Evolutionary conservation across 164 flowering plant species (phyloP).

Genomic region (Magnolia changhungtana): DNA sequence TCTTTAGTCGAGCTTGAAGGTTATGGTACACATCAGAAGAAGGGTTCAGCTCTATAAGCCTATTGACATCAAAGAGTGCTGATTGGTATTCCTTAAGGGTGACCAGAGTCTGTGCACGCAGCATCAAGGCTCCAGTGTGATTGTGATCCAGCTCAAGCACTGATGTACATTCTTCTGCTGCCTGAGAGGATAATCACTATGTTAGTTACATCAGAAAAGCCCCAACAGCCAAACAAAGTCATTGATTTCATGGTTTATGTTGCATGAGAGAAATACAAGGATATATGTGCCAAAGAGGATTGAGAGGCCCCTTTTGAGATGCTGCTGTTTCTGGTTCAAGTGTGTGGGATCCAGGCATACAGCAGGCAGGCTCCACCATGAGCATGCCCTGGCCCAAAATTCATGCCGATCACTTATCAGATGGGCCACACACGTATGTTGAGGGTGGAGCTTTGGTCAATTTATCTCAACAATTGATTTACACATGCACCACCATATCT

Average conservation of each 20-base stretch:
- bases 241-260: not conserved
- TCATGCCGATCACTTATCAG: not conserved
- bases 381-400: not conserved
- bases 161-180: slow-evolving; percentile 87
- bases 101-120: slow-evolving; percentile 92
- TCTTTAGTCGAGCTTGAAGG: slow-evolving; percentile 75
- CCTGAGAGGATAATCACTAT: slow-evolving; percentile 35
- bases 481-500: not conserved
- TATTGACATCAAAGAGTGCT: slow-evolving; percentile 88
- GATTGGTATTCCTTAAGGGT: slow-evolving; percentile 83
- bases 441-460: not conserved
- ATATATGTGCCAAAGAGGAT: not conserved
- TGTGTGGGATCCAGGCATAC: not conserved
- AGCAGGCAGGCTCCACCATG: not conserved
- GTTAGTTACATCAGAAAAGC: not conserved
- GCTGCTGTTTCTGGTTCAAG: not conserved
- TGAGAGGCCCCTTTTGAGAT: not conserved
- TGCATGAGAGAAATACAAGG: not conserved
- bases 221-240: not conserved
- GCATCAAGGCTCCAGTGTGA: slow-evolving; percentile 92
- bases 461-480: too few relatives aligned
- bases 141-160: slow-evolving; percentile 90
- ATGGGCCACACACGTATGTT: too few relatives aligned
- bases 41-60: slow-evolving; percentile 82
- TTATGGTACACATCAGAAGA: slow-evolving; percentile 79